Base-by-base conservation (phyloP, 2,329 filamentous ascomycete genomes). In the Colletotrichum sojae region DNA sequence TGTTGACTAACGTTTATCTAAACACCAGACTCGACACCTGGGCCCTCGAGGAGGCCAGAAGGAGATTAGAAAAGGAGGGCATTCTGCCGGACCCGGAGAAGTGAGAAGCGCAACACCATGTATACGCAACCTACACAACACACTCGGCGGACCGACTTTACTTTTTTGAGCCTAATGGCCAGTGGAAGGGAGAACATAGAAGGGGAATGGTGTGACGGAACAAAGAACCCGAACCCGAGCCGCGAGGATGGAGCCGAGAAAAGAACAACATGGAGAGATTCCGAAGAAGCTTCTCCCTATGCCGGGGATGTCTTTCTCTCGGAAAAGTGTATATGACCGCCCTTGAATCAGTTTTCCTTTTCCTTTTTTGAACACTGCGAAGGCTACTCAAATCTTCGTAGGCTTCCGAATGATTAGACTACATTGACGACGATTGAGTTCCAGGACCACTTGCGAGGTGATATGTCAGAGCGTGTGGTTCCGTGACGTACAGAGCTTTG, bases 1-100 rank as follows among this genome's bases (percentile, higher is more conserved):
- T 25, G 58, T 16, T 56, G 73, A 72, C 78, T 81, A 75, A 82
- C 73, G n/a, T 52, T 53, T 51, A 20, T 25, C 27, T 22, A n/a
- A 18, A 31, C 60, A 18, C 70, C 76, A 99, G 96, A 82, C 98
- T 99, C 90, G 96, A 98, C 86, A 98, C 95, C 63, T 99, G 96
- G 96, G 96, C 96, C 72, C 90, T 99, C 51, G 96, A 99, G 84
- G 96, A 99, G 85, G 96, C 96, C 61, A 90, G 96, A 78, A 90
- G 96, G 85, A 89, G 96, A 85, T 90, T 99, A 88, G 96, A 99
- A 85, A 92, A 91, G 70, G 96, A 99, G 86, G 96, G 96, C 69
- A 95, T 98, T 78, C 84, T 98, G 78, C 90, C 93, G 78, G 95
- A 98, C 77, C 92, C 93, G 48, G 82, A 84, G 74, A 82, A 88